A percentile compares a stretch with the other conserved stretches of the same genome.
These are phyloP conservation scores for Leishmania amazonensis DNA, from an alignment of 208 protist genomes.

Conservation along the genomic window DNA sequence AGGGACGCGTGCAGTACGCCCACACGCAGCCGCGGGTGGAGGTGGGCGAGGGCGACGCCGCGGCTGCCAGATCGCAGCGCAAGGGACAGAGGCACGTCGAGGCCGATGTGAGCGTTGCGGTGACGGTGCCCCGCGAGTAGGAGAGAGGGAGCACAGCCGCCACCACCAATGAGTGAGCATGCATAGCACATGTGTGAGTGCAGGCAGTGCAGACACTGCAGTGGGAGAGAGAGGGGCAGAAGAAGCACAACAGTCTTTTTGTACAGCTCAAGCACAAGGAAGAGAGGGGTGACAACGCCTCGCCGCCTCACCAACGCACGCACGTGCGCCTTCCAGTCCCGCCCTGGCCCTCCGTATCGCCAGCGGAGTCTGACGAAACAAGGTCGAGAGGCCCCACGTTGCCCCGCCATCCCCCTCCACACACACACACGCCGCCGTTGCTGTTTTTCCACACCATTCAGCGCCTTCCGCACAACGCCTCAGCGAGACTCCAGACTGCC, in stretches of 20 bases:
- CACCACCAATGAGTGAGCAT: not conserved
- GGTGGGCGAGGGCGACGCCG: not conserved
- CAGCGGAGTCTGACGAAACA: not conserved
- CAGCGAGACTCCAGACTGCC: not conserved
- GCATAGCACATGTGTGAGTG: not conserved
- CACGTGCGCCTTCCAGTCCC: not conserved
- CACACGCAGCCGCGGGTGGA: constrained; percentile 16
- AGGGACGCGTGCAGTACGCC: constrained; percentile 2
- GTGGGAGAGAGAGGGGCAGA: not conserved
- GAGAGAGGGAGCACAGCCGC: not conserved
- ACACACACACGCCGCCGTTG: not conserved
- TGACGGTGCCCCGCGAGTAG: constrained; percentile 19
- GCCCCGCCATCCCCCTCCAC: not conserved
- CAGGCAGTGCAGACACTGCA: not conserved
- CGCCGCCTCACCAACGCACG: not conserved
- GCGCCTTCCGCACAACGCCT: not conserved
- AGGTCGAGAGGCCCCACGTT: not conserved
- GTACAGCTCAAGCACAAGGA: not conserved
- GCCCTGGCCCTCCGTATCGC: not conserved
- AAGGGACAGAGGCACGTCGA: not conserved
- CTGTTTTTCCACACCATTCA: not conserved
- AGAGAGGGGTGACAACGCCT: not conserved
- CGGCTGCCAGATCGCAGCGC: not conserved
- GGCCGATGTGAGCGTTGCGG: not conserved
- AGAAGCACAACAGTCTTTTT: not conserved